These are phyloP conservation scores for Colletotrichum camelliae DNA, from an alignment of 2,329 filamentous ascomycete species.

Conservation along the genomic window DNA sequence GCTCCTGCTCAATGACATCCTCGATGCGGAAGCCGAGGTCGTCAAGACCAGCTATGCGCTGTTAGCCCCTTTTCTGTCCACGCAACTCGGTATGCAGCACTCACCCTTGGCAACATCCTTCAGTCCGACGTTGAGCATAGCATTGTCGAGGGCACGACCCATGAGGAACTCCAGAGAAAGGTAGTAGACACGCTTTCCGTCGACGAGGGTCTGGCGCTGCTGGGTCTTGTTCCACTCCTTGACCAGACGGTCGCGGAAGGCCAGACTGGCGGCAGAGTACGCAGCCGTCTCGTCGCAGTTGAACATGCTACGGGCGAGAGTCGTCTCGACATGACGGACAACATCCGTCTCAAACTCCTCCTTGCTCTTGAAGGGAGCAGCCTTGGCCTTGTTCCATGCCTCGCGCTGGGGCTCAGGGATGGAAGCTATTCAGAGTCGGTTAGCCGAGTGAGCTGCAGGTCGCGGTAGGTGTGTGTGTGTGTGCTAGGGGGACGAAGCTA, in stretches of 20 bases:
- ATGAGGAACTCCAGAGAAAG: conserved; percentile 97
- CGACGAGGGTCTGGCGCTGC: conserved; percentile 89
- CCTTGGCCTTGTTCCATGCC: conserved; percentile 72
- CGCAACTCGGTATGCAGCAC: conserved; percentile 24
- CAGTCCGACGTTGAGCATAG: conserved; percentile 92
- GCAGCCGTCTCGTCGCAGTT: conserved; percentile 97
- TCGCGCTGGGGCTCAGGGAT: conserved; percentile 90
- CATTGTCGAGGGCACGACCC: conserved; percentile 96
- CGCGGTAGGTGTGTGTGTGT: not conserved
- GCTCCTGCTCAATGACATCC: conserved; percentile 92
- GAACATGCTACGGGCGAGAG: conserved; percentile 92
- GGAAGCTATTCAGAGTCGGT: conserved; percentile 54
- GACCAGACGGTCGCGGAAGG: conserved; percentile 90
- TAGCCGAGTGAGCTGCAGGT: not conserved
- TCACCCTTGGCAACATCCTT: conserved; percentile 84
- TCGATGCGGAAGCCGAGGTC: conserved; percentile 97
- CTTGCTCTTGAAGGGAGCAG: conserved; percentile 74
- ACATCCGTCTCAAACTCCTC: conserved; percentile 88
- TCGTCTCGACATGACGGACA: conserved; percentile 95
- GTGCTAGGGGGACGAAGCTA: not conserved
- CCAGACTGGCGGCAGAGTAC: conserved; percentile 88
- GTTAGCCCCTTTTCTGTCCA: conserved; percentile 12
- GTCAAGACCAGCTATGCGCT: conserved; percentile 72
- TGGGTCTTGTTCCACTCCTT: conserved; percentile 98
- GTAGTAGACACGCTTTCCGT: conserved; percentile 96